Base-by-base conservation (phyloP, 2,329 filamentous ascomycete species). In the Dactylellina drechsleri region DNA sequence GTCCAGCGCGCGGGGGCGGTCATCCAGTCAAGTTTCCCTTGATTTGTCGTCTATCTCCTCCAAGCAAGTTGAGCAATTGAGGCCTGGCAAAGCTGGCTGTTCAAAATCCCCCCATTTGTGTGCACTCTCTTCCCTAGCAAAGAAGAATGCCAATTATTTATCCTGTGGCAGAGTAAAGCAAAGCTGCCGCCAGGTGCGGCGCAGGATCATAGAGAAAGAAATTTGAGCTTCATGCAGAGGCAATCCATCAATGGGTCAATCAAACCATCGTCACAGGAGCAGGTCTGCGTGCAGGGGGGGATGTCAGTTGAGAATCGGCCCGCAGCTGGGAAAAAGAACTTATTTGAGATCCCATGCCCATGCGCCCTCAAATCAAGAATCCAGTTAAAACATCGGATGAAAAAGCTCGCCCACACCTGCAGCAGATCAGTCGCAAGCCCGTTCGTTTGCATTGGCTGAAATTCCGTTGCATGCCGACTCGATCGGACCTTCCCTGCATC, bases 321-420 rank as follows among this genome's bases (percentile, higher is more conserved):
- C 65, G 65, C 65, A 54, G 47, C 47, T 68, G 60, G 56, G 47
- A 49, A 28, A 71, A 36, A 7, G 5, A 36, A 7, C 31, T 36
- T 36, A 7, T 36, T 10, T 36, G 6, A 36, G 31, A 36, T 10
- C 31, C 31, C 31, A 36, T 36, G 31, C 31, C 4, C 31, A 36
- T 36, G 31, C 10, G 31, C 10, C 10, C 31, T 36, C 31, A 52
- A 58, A 64, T 65, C 52, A 60, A 60, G 53, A 73, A 66, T 60
- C 61, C 60, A 60, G 68, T 60, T 23, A 73, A 73, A 73, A 73
- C 68, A 73, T 73, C 68, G 68, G 68, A 73, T 66, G 68, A 73
- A 73, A 73, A 73, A 49, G 68, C 56, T 60, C 68, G 45, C 54
- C 61, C 61, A 66, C 61, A 53, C 60, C 18, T 45, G 12, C 16